Percentiles rank a stretch among this genome's conserved stretches.
Conservation (phyloP, 2,329 filamentous ascomycete species). For the Apiospora saccharicola region DNA sequence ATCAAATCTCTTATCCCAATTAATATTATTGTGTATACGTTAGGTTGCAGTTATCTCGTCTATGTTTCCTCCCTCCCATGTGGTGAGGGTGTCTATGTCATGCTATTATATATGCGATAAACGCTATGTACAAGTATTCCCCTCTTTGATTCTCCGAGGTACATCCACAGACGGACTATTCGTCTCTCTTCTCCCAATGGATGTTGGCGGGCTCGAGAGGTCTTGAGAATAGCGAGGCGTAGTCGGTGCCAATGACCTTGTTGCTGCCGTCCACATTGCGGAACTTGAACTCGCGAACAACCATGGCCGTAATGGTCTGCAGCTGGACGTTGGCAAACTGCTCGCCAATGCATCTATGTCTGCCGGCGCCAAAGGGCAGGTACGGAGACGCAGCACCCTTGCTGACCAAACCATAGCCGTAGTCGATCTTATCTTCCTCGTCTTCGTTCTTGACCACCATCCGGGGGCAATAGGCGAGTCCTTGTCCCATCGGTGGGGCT, state of each 20-base stretch:
- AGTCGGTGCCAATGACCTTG: constrained; percentile 73
- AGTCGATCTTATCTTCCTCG: constrained; percentile 82
- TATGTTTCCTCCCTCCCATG: constrained; percentile 8
- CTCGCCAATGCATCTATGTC: constrained; percentile 95
- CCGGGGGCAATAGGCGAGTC: constrained; percentile 62
- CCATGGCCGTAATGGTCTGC: constrained; percentile 79
- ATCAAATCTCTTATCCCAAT: neutral
- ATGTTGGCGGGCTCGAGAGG: constrained; percentile 76
- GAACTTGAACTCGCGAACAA: constrained; percentile 83
- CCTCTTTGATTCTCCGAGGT: neutral
- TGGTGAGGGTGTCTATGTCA: neutral
- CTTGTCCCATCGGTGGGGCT: constrained; percentile 89
- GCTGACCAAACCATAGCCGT: constrained; percentile 91
- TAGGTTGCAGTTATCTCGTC: neutral
- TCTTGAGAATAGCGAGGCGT: constrained; percentile 75
- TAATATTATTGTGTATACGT: constrained; percentile 16
- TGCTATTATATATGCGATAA: neutral
- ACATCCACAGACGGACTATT: neutral
- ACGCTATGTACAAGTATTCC: constrained; percentile 21
- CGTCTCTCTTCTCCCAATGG: constrained; percentile 74
- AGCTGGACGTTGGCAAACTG: constrained; percentile 95
- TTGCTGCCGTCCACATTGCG: constrained; percentile 75
- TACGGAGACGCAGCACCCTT: constrained; percentile 92
- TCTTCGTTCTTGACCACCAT: constrained; percentile 54
- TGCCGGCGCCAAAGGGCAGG: constrained; percentile 90